These are phyloP conservation scores for Phyllostachys edulis DNA, from an alignment of 176 grass and related monocot genomes.

Conservation along the genomic window DNA sequence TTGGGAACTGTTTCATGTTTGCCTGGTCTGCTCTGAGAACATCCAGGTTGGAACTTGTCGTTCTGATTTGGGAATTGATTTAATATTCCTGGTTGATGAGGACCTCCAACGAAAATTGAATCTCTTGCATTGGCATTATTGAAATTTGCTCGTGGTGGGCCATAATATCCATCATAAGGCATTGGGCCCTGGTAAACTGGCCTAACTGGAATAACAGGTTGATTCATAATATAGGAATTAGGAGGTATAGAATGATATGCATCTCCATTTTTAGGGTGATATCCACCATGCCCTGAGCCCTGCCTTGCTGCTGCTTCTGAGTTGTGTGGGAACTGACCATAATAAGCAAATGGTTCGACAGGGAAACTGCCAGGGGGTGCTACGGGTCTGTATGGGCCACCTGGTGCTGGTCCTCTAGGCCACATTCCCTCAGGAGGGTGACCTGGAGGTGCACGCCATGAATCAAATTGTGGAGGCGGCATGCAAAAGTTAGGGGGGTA, in stretches of 20 bases:
- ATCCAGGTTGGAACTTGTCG: conserved; percentile 45
- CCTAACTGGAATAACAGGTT: conserved; percentile 68
- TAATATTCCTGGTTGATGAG: conserved; percentile 59
- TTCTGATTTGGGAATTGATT: conserved; percentile 60
- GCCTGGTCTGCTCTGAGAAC: conserved; percentile 45
- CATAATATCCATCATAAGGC: conserved; percentile 76
- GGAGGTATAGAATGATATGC: conserved; percentile 48
- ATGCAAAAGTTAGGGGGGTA: conserved; percentile 49
- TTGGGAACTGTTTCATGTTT: conserved; percentile 47
- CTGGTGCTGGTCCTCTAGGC: conserved; percentile 57
- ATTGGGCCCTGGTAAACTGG: conserved; percentile 65
- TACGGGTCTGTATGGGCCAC: conserved; percentile 57
- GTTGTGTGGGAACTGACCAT: conserved; percentile 66
- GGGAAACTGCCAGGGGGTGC: conserved; percentile 53
- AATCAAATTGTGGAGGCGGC: conserved; percentile 60
- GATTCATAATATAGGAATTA: conserved; percentile 68
- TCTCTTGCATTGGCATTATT: conserved; percentile 51
- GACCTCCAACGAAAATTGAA: conserved; percentile 44
- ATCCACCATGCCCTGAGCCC: conserved; percentile 42
- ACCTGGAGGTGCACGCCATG: conserved; percentile 61
- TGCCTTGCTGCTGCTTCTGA: conserved; percentile 55
- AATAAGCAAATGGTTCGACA: conserved; percentile 65
- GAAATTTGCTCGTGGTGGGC: conserved; percentile 52
- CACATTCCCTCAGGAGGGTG: conserved; percentile 73
- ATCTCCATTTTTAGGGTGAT: conserved; percentile 64